These are phyloP conservation scores for Coriaria nepalensis DNA, from an alignment of 306 rosid species.

Conservation along the genomic window DNA sequence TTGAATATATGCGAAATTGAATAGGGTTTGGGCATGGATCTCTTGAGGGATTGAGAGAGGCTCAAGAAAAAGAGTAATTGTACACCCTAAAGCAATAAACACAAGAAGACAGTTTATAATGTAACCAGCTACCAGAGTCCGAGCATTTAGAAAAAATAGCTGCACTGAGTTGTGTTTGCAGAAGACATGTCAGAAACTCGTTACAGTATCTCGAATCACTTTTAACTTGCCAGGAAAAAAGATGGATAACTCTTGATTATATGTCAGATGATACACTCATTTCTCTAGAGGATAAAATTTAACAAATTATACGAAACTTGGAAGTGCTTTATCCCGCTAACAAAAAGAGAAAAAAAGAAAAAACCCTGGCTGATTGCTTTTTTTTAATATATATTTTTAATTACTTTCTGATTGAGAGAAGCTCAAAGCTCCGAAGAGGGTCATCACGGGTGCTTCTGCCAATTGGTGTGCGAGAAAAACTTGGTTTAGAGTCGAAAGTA, in stretches of 20 bases:
- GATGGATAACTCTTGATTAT: slow-evolving; percentile 9
- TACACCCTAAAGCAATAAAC: no score
- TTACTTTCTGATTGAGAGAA: slow-evolving; percentile 69
- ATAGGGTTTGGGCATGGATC: no score
- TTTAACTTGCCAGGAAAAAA: slow-evolving; percentile 8
- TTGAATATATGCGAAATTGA: no score
- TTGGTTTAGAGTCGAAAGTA: slow-evolving; percentile 35
- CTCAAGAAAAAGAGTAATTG: no score
- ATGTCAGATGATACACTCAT: slow-evolving; percentile 21
- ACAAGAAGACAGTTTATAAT: no score
- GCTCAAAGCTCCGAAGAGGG: slow-evolving; percentile 80
- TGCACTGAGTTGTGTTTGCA: no score
- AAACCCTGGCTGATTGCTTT: background rate
- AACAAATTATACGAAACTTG: slow-evolving; percentile 12
- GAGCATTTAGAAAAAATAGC: background rate
- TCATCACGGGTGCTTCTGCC: slow-evolving; percentile 62
- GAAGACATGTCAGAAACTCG: slow-evolving; percentile 14
- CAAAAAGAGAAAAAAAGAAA: slow-evolving; percentile 2
- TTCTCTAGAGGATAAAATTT: slow-evolving; percentile 20
- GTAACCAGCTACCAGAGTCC: background rate
- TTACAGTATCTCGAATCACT: slow-evolving; percentile 29
- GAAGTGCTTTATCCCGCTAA: slow-evolving; percentile 16
- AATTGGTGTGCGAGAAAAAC: slow-evolving; percentile 27
- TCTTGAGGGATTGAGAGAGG: no score
- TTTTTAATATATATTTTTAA: no score